Evolutionary conservation across 2,329 filamentous ascomycete species (phyloP), one percentile per base, ranked within the genome.

Genomic region (Didymellaceae sp.): DNA sequence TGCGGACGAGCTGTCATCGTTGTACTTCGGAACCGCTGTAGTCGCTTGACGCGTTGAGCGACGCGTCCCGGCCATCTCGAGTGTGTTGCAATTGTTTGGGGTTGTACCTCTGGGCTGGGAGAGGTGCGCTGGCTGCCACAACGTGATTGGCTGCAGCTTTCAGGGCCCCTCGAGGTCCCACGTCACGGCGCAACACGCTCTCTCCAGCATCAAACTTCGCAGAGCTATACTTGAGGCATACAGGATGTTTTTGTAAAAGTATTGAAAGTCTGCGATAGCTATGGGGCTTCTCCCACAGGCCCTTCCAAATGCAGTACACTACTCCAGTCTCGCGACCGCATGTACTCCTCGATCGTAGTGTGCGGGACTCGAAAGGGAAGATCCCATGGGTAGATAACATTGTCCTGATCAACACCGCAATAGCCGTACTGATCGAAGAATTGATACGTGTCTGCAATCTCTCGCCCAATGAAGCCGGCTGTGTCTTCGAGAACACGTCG

Each of bases 361-460:
- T 47, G 42, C 30, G 52, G 52, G 14, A 66, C 54, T 10, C 61
- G 45, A 2, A 65, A 45, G 1, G 50, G 59, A 20, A 62, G 47
- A 37, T 66, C 58, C 57, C 59, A 62, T 7, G 68, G 66, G 52
- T 67, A 62, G 2, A 74, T 52, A 6, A 72, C 58, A 24, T 41
- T 2, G 31, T 57, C 57, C 6, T 62, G 58, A 48, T 74, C 70
- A 1, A 66, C 55, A 0, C 72, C 72, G 57, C 73, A 66, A 47
- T 71, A 75, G 2, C 73, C 73, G 56, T 66, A 74, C 34, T 72
- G 64, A 13, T 65, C 63, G 45, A 72, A 67, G 16, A 71, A 74
- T 38, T 59, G 49, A 17, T 62, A 67, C 57, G 68, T 72, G 38
- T 74, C 68, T 0, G 59, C 67, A 9, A 70, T 44, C 41, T 73